Evolutionary conservation across 257 asterid species (phyloP).

Genomic region (Phtheirospermum japonicum): DNA sequence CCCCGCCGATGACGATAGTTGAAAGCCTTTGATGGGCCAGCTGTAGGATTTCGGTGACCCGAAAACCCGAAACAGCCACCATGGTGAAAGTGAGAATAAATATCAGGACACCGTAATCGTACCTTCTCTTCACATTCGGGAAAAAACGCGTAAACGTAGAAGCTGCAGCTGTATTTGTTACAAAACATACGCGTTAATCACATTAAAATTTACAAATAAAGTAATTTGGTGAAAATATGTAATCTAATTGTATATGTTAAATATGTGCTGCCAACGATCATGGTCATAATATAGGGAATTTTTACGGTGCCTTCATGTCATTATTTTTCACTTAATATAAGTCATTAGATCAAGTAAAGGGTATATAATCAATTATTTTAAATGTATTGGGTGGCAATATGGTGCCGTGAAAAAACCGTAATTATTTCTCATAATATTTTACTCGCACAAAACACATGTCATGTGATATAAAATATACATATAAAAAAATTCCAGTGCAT

Average conservation of each 20-base stretch:
- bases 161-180: conserved; percentile 41
- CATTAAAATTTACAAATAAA: neutral
- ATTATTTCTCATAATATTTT: too few species aligned
- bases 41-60: conserved; percentile 46
- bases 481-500: too few species aligned
- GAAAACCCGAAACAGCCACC: conserved; percentile 73
- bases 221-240: neutral
- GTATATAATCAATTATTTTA: too few species aligned
- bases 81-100: conserved; percentile 71
- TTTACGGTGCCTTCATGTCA: too few species aligned
- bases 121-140: conserved; percentile 57
- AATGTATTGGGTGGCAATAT: too few species aligned
- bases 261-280: too few species aligned
- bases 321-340: too few species aligned
- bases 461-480: too few species aligned
- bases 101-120: conserved; percentile 71
- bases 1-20: conserved; percentile 60
- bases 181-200: neutral
- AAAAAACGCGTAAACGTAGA: conserved; percentile 61
- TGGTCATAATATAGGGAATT: too few species aligned
- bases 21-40: conserved; percentile 64
- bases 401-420: too few species aligned
- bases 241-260: neutral
- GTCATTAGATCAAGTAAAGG: too few species aligned
- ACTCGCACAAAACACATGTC: too few species aligned